Percentiles rank a stretch among this genome's conserved stretches.
Evolutionary conservation across 495 filamentous ascomycete species (phyloP).

Genomic region (Trichoderma orchidacearum): DNA sequence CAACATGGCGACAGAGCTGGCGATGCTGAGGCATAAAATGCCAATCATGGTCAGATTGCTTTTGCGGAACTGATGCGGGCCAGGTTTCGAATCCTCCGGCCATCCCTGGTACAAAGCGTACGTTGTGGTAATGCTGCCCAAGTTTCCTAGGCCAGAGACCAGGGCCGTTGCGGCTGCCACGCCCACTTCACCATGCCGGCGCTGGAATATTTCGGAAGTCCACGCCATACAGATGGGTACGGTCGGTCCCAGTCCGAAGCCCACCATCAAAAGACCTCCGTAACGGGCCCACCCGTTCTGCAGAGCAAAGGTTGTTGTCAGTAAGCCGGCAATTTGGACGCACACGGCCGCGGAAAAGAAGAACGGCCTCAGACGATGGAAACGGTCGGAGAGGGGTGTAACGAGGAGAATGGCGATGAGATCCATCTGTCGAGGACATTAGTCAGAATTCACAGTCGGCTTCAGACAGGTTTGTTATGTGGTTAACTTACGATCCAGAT

Average conservation of each 20-base stretch:
- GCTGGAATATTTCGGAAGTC: slow-evolving; percentile 85
- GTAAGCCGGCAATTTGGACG: slow-evolving; percentile 72
- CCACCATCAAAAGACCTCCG: slow-evolving; percentile 76
- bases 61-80: slow-evolving; percentile 60
- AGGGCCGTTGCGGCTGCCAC: slow-evolving; percentile 80
- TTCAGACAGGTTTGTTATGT: neutral
- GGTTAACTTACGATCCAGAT: slow-evolving; percentile 67
- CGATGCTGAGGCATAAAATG: slow-evolving; percentile 64
- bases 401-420: slow-evolving; percentile 76
- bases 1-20: slow-evolving; percentile 53
- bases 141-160: slow-evolving; percentile 74
- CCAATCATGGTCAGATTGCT: slow-evolving; percentile 84
- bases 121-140: slow-evolving; percentile 74
- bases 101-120: slow-evolving; percentile 84
- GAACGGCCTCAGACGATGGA: slow-evolving; percentile 67
- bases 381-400: slow-evolving; percentile 75
- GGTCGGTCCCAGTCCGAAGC: slow-evolving; percentile 82
- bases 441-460: slow-evolving; percentile 4
- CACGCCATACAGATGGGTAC: slow-evolving; percentile 90
- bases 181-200: slow-evolving; percentile 77
- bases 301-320: slow-evolving; percentile 64
- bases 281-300: slow-evolving; percentile 71
- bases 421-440: slow-evolving; percentile 46
- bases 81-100: slow-evolving; percentile 53
- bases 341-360: slow-evolving; percentile 65